Base-by-base conservation (phyloP, 306 rosid species). In the Quillaja saponaria region DNA sequence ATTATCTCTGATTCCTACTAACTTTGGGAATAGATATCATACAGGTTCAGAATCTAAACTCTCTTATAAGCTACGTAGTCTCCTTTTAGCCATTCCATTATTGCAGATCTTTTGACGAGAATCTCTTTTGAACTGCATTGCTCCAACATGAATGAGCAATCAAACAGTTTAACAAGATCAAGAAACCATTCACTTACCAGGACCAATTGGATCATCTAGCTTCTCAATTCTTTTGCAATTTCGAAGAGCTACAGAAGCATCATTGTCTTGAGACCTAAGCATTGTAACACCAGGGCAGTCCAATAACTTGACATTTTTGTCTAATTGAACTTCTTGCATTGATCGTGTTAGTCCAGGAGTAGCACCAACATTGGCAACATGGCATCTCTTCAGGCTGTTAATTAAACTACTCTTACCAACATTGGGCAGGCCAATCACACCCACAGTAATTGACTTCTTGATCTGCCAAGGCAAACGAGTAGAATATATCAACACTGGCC, bases 391-490 rank as follows among this genome's bases (percentile, higher is more conserved):
- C 76, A 91, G 69, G 52, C 99, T 90, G 55, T 90, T 94, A 13
- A 94, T 90, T 47, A 94, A 91, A 69, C 99, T 94, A 68, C 99
- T 94, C 76, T 94, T 94, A 28, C 99, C 99, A 62, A 94, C 99
- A 78, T 94, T 94, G 16, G 99, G 99, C 55, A 94, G 72, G 52
- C 97, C 99, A 63, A 94, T 79, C 53, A 94, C 66, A 61, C 99
- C 99, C 47, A 94, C 97, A 2, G 99, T 94, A 49, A 85, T 94
- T 15, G 97, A 85, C 78, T 75, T 94, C 68, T 94, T 94, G 75
- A 94, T 83, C 99, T 94, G 90, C 39, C 73, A 71, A 59, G 49
- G 57, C 9, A 71, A 47, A 35, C 49, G 54, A 16, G 19, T 64
- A 61, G 53, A 68, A 39, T 5, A 47, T 58, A 58, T 47, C n/a